Evolutionary conservation across 371 early-diverging fungal genomes (phyloP), one percentile per base, ranked within the genome.

Genomic region (Apophysomyces trapeziformis): DNA sequence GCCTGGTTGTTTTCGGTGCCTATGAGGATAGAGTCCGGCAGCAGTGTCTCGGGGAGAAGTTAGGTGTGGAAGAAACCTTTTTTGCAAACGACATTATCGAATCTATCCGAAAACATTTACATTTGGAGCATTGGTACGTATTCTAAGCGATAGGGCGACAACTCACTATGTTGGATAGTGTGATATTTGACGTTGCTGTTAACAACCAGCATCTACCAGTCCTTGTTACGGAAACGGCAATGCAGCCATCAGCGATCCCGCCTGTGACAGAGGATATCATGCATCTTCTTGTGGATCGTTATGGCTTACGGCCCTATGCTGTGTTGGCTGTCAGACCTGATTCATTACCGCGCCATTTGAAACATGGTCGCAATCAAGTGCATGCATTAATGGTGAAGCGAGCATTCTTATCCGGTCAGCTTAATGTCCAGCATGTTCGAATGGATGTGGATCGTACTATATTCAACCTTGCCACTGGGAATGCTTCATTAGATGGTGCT

Each of bases 11-110:
- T 37, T 85, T 92, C 72, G 92, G 92, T 13, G 68, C 87, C 36
- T 90, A 90, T 57, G 91, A 91, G 69, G 90, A 91, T 39, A 77
- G 89, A 56, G 84, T 90, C 44, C 79, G 87, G 32, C 88, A 87
- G 62, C 79, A 86, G n/a, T 61, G 68, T 14, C 37, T 71, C 16
- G 69, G 73, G n/a, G 75, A 69, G 26, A 73, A 75, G 58, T 70
- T 80, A 35, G 80, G 79, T 16, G 68, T 77, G n/a, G 78, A 77
- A 18, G 80, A 83, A n/a, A 72, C 68, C 18, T 82, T 84, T 64
- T 88, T 80, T 61, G 63, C 85, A 0, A 71, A 63, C 11, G 85
- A 85, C 57, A 65, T 90, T 43, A 60, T 83, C 35, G 79, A 84
- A 58, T 87, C 89, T 1, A 64, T 88, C 32, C 59, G 67, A 7